phyloP scores from a whole-genome alignment of 2,329 filamentous ascomycete genomes.

The Fusarium siculi region DNA sequence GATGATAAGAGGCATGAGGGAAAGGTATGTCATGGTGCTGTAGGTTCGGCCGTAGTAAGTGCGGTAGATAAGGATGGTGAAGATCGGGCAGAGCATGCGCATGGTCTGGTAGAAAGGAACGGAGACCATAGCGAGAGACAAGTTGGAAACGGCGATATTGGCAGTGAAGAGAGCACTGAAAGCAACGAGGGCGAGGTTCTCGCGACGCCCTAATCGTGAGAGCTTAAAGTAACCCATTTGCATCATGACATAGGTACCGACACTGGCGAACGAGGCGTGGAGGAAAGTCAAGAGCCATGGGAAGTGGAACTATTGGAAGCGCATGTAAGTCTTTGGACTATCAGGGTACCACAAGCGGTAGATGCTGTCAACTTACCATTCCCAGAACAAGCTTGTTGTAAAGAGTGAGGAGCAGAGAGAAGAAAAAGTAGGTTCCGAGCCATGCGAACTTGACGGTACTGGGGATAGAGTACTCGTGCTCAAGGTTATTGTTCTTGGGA shows the following conservation, averaged over 20 bases:
- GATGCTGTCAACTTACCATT: constrained; percentile 51
- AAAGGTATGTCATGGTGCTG: constrained; percentile 65
- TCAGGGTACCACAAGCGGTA: too few species aligned
- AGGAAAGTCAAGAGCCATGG: constrained; percentile 70
- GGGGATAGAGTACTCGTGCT: constrained; percentile 58
- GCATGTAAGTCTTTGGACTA: constrained; percentile 29
- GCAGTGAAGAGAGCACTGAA: constrained; percentile 71
- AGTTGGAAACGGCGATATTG: constrained; percentile 73
- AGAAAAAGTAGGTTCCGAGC: constrained; percentile 63
- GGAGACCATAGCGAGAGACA: constrained; percentile 70
- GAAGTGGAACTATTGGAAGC: constrained; percentile 60
- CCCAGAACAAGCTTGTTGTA: constrained; percentile 69
- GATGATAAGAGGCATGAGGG: constrained; percentile 68
- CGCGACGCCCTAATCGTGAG: constrained; percentile 61
- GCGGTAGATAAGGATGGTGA: constrained; percentile 71
- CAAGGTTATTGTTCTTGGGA: constrained; percentile 50
- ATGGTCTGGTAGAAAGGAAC: constrained; percentile 75
- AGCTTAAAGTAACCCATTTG: constrained; percentile 63
- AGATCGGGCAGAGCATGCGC: constrained; percentile 69
- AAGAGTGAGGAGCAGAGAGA: constrained; percentile 61
- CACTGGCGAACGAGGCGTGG: constrained; percentile 66
- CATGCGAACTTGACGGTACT: constrained; percentile 60
- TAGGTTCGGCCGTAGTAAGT: constrained; percentile 66
- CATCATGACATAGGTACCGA: constrained; percentile 66
- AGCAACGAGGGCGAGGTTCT: constrained; percentile 65